Percentiles rank a stretch among this genome's conserved stretches.
Evolutionary conservation across 176 grass and related monocot genomes (phyloP).

Genomic region (Thalia dealbata): DNA sequence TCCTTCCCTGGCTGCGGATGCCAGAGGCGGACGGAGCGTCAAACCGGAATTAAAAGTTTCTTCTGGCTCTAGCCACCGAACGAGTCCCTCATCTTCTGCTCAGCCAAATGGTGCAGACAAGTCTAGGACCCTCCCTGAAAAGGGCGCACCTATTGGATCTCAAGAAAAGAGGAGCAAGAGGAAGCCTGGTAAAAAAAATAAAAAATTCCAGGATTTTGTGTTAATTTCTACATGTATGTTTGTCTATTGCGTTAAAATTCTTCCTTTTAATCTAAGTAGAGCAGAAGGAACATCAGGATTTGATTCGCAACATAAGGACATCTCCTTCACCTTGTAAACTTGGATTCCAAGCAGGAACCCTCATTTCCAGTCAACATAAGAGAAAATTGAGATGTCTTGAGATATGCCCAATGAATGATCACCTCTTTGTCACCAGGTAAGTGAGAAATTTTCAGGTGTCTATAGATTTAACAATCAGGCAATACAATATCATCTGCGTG

Average conservation of each 20-base stretch:
- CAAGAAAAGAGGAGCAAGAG: constrained; percentile 54
- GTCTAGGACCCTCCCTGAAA: background rate
- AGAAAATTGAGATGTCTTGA: constrained; percentile 87
- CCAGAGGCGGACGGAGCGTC: constrained; percentile 23
- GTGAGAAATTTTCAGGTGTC: background rate
- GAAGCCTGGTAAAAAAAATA: constrained; percentile 33
- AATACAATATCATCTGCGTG: background rate
- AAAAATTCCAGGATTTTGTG: too few relatives aligned
- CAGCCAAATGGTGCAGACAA: background rate
- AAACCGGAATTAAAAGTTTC: constrained; percentile 19
- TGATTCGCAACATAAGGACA: constrained; percentile 49
- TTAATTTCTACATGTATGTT: background rate
- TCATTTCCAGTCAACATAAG: constrained; percentile 68
- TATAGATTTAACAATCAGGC: background rate
- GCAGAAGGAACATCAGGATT: constrained; percentile 53
- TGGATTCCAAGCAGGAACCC: constrained; percentile 38
- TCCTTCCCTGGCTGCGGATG: constrained; percentile 1
- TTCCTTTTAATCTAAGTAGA: constrained; percentile 28
- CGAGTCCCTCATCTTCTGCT: background rate
- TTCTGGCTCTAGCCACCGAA: background rate
- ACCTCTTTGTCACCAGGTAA: constrained; percentile 83
- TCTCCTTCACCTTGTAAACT: constrained; percentile 41
- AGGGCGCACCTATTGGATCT: constrained; percentile 12
- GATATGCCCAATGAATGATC: constrained; percentile 70
- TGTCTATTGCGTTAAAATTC: background rate